Evolutionary conservation across 805 yeast species (phyloP).

Genomic region (Alloascoidea hylecoeti): DNA sequence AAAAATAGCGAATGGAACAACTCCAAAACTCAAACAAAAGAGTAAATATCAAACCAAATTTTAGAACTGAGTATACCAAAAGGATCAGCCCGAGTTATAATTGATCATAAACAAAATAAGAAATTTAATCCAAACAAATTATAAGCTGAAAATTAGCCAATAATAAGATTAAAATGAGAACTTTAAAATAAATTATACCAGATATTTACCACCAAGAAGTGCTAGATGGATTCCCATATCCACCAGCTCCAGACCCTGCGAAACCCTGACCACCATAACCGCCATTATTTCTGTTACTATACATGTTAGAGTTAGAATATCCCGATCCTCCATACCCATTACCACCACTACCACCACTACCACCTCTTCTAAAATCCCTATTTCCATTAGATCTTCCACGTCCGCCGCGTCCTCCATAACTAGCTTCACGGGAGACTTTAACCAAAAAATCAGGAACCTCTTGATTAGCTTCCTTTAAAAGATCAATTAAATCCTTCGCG

Average conservation of each 20-base stretch:
- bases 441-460: conserved; percentile 87
- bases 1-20: too few species aligned
- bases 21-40: too few species aligned
- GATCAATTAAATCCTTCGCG: conserved; percentile 74
- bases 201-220: conserved; percentile 41
- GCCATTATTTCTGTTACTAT: conserved; percentile 14
- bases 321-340: conserved; percentile 16
- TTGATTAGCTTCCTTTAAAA: conserved; percentile 92
- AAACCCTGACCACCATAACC: conserved; percentile 22
- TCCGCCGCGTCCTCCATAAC: conserved; percentile 39
- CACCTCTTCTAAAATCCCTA: conserved; percentile 20
- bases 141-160: too few species aligned
- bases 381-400: conserved; percentile 31
- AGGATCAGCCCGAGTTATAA: too few species aligned
- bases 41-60: too few species aligned
- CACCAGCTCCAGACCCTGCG: conserved; percentile 9
- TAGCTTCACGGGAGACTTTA: conserved; percentile 64
- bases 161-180: too few species aligned
- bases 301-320: conserved; percentile 16
- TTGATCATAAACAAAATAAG: too few species aligned
- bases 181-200: too few species aligned
- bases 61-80: too few species aligned
- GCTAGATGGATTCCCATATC: conserved; percentile 31
- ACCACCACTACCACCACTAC: conserved; percentile 19
- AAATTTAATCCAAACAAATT: too few species aligned